Percentiles rank a stretch among this genome's conserved stretches.
Evolutionary conservation across 495 filamentous ascomycete genomes (phyloP).

Genomic region (Lasiosphaeria hispida): DNA sequence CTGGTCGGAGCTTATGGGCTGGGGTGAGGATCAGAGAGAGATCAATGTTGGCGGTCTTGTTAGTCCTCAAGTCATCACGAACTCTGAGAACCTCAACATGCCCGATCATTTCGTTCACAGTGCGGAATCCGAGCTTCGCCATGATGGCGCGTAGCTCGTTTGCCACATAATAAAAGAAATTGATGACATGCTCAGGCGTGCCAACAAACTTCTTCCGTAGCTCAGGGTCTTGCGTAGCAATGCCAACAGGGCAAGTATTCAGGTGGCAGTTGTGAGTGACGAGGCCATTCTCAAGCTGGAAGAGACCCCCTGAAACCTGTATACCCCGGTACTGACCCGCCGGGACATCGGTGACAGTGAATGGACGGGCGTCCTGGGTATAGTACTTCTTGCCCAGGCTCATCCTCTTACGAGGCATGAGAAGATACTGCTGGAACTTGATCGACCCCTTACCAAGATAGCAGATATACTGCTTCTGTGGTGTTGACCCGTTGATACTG

Average conservation of each 20-base stretch:
- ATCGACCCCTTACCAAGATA: no score
- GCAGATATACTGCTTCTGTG: no score
- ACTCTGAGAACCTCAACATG: slow-evolving; percentile 84
- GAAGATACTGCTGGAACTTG: no score
- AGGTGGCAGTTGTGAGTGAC: slow-evolving; percentile 37
- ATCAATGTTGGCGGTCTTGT: slow-evolving; percentile 92
- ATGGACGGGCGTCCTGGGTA: no score
- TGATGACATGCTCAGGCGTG: slow-evolving; percentile 96
- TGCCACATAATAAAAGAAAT: slow-evolving; percentile 99
- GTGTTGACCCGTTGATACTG: no score
- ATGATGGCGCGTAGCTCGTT: slow-evolving; percentile 99
- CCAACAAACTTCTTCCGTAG: slow-evolving; percentile 93
- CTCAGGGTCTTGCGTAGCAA: slow-evolving; percentile 94
- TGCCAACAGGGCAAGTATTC: slow-evolving; percentile 95
- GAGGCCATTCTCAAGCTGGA: background rate
- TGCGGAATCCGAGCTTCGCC: slow-evolving; percentile 92
- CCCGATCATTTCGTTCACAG: slow-evolving; percentile 98
- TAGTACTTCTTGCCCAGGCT: no score
- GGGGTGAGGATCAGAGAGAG: slow-evolving; percentile 94
- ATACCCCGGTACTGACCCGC: no score
- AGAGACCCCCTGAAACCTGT: no score
- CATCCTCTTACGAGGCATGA: no score
- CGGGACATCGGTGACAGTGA: no score
- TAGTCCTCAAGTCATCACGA: slow-evolving; percentile 81
- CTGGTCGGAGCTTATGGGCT: slow-evolving; percentile 91